A percentile compares a stretch with the other conserved stretches of the same genome.
Conservation (phyloP, 441 rosid genomes). For the Pelargonium australe region DNA sequence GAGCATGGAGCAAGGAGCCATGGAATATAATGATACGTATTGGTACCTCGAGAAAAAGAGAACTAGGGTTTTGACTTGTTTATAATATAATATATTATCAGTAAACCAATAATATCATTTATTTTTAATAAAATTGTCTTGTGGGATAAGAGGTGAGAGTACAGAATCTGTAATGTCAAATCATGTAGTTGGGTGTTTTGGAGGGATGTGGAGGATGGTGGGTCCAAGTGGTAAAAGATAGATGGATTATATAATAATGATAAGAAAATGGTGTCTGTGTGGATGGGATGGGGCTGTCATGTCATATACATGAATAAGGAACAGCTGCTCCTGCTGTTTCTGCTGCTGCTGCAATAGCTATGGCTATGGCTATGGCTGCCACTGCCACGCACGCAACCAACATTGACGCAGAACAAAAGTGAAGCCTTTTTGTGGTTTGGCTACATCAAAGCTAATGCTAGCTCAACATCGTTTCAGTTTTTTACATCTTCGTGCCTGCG, state of each 20-base stretch:
- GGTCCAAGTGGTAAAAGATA: constrained; percentile 20
- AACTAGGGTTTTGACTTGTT: background rate
- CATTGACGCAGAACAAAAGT: too few relatives aligned
- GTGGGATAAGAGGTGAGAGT: constrained; percentile 26
- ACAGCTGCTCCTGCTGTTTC: too few relatives aligned
- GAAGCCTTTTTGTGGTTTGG: too few relatives aligned
- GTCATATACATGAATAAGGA: constrained; percentile 15
- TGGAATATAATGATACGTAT: background rate
- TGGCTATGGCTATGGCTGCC: too few relatives aligned
- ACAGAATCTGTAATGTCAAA: constrained; percentile 60
- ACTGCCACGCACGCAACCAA: too few relatives aligned
- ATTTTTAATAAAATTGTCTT: constrained; percentile 18
- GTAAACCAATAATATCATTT: background rate
- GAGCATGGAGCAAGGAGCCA: background rate
- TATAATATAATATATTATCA: too few relatives aligned
- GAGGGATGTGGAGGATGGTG: constrained; percentile 20
- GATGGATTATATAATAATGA: constrained; percentile 10
- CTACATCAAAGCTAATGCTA: too few relatives aligned
- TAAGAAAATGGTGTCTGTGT: background rate
- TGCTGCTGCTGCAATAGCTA: too few relatives aligned
- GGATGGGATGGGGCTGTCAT: constrained; percentile 24
- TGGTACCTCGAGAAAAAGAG: constrained; percentile 1
- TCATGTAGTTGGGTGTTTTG: constrained; percentile 40
- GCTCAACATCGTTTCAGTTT: too few relatives aligned
- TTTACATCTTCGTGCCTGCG: too few relatives aligned